Base-by-base conservation (phyloP, 768 basidiomycete species). In the Infundibulicybe gibba region DNA sequence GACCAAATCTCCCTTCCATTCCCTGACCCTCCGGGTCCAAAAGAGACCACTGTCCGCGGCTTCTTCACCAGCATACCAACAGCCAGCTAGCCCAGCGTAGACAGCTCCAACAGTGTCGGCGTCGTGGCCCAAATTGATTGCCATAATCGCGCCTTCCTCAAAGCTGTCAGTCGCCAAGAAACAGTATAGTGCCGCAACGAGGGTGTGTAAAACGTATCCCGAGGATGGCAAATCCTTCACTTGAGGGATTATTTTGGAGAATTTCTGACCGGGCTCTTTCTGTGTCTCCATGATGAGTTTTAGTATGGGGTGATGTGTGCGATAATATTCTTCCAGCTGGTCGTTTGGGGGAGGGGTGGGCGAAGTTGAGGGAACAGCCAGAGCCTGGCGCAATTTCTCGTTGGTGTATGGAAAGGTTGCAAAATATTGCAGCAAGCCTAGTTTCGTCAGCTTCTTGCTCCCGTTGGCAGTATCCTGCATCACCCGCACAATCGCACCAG, bases 31-130 rank as follows among this genome's bases (percentile, higher is more conserved):
- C 39, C 60, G 50, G 16, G 63, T 66, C 74, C 74, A 75, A 45
- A 73, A 73, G 21, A 55, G 38, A 6, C 40, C 45, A 15, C 51
- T 49, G 11, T 49, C 50, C 4, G 53, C 45, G 4, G 33, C 56
- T 10, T 60, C 59, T 6, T 60, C 60, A 13, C 50, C 56, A 1
- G 60, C 67, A 50, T 75, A 75, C 69, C 72, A 77, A 41, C 60
- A 63, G 5, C 62, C 74, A 0, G 74, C 74, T 12, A 77, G 55
- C 1, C 72, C 73, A n/a, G 61, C 74, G 41, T 74, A 75, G 19
- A 75, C 63, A 2, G 70, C 71, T 0, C 69, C 74, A 8, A 74
- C 67, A 6, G 74, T 75, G 54, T 75, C 74, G 2, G 75, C 68
- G 51, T 75, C 72, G 47, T 57, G 47, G 1, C 73, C 70, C 48